Conservation (phyloP, 441 rosid species). For the Monsonia emarginata region DNA sequence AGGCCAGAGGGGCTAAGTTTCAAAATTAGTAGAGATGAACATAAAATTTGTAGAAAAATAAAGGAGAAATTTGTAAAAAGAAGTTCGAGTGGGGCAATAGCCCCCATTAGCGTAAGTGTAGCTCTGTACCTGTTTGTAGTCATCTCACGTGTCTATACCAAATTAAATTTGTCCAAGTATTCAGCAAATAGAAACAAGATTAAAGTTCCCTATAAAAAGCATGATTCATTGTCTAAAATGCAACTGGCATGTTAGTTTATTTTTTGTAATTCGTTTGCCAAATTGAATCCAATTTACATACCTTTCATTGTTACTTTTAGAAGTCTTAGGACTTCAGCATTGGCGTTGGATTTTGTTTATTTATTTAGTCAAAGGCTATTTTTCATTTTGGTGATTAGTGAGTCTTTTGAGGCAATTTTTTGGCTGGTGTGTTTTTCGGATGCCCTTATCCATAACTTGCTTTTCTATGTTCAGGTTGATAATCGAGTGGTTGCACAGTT, state of each 20-base stretch:
- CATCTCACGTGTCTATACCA: neutral
- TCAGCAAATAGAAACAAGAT: neutral
- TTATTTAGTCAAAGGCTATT: neutral
- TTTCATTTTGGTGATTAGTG: neutral
- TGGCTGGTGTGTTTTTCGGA: neutral
- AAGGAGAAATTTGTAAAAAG: too few relatives aligned
- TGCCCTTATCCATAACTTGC: conserved; percentile 7
- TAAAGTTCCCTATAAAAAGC: neutral
- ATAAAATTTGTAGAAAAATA: too few relatives aligned
- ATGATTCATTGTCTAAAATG: neutral
- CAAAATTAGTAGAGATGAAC: too few relatives aligned
- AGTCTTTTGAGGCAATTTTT: neutral
- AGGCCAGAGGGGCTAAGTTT: too few relatives aligned
- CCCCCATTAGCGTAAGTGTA: too few relatives aligned
- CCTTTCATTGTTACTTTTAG: neutral
- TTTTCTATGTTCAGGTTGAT: conserved; percentile 62
- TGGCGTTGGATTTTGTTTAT: neutral
- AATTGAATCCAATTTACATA: neutral
- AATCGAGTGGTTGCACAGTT: conserved; percentile 72
- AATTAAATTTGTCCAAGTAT: neutral
- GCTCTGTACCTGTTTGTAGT: too few relatives aligned
- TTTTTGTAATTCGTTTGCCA: neutral
- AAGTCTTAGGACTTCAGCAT: neutral
- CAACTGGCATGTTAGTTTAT: neutral
- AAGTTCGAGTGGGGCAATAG: too few relatives aligned